Evolutionary conservation across 2,329 filamentous ascomycete species (phyloP), one percentile per base, ranked within the genome.

Genomic region (Colletotrichum tofieldiae): DNA sequence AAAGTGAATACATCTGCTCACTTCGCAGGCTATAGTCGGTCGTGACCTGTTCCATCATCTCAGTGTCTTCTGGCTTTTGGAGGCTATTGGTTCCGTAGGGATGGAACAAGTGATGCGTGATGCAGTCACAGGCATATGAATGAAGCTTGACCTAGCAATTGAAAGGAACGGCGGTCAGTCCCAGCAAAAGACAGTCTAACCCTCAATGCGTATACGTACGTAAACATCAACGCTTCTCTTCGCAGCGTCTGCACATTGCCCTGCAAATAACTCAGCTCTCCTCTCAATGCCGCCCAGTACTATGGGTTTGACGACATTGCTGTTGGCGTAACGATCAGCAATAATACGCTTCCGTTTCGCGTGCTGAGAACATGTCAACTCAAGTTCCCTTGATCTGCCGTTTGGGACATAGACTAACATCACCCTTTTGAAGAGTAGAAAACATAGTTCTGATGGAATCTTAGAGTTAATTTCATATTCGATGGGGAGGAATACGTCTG

Each of bases 291-390:
- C 91, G 4, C 83, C 79, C 41, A 93, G 79, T 1, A 89, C 86
- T 2, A 82, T 81, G 4, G 86, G 78, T 37, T 87, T 87, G 81
- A 92, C 85, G 60, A 93, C 83, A 76, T 92, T 93, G 64, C 87
- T 90, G 79, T 93, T 93, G 35, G 91, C 89, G 78, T 93, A 93
- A 37, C 90, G 86, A 76, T 92, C 90, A 0, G 91, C 91, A 54
- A 93, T 83, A 58, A 91, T 82, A 32, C 90, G 86, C 77, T 91
- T 92, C 70, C 90, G 86, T 73, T 86, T 88, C 35, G 88, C 88
- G 77, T 93, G 92, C 88, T 92, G 7, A 5, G 11, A 0, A 23
- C 18, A 16, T 2, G 26, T 64, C n/a, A 64, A 26, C 37, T 47
- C 7, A 5, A 3, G 14, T 11, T 6, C 2, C n/a, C 1, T 26